Base-by-base conservation (phyloP, 1,284 basidiomycete species). In the Salmacisia buchloeana region DNA sequence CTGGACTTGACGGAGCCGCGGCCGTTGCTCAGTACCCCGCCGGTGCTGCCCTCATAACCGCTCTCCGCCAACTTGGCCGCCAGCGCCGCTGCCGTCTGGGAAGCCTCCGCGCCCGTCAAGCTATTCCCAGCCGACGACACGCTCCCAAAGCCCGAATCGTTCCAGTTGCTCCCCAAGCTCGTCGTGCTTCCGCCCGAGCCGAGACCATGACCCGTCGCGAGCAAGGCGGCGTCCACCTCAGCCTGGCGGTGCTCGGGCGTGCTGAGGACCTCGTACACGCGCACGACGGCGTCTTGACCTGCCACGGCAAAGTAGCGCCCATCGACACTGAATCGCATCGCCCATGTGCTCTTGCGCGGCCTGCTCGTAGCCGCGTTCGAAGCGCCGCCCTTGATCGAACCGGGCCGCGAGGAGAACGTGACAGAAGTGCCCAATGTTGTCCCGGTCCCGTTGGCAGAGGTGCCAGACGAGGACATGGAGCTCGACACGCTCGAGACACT, bases 291-390 rank as follows among this genome's bases (percentile, higher is more conserved):
- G 49, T 81, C 80, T 21, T 80, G 73, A 3, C 80, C 80, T 2
- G 80, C 80, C 7, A 73, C 74, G 2, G 80, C 80, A 4, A 81
- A 66, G 57, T 78, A 81, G 21, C 64, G 66, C 5, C 80, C 80
- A 39, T 81, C 78, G 7, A 72, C 62, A 1, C 73, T 76, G 57
- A 79, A 81, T 33, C 79, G 74, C 39, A 79, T 65, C 7, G 76
- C 72, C 69, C 79, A 81, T 2, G 77, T 76, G 13, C 77, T 76
- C 36, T 73, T 74, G 56, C 61, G 49, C 25, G 49, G 49, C 29
- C 21, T 65, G 58, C 75, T 75, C 36, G 41, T 29, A 13, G 36
- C 21, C 6, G 58, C 23, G 1, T 56, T 33, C 3, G 27, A 38
- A 4, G 31, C 18, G 27, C 27, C 46, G 27, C 3, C 18, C 27